Percentiles rank a stretch among this genome's conserved stretches.
Evolutionary conservation across 1,284 basidiomycete species (phyloP).

Genomic region (Melampsora americana): DNA sequence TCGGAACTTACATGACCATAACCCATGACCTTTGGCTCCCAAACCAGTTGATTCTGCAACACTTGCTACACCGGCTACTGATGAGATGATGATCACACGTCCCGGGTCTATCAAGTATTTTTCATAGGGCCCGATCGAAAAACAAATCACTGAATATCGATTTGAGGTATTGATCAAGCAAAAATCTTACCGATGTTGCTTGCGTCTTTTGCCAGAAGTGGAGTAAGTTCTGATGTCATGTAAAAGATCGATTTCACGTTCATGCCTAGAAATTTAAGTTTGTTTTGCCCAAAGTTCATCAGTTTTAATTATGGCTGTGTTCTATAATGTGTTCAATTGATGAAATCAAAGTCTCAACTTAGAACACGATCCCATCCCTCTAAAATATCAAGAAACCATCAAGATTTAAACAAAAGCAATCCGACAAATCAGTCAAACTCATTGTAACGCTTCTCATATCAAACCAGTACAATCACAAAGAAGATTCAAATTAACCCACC

Average conservation of each 20-base stretch:
- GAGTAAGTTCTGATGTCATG: slow-evolving; percentile 40
- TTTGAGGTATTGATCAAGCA: neutral
- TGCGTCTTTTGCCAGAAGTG: slow-evolving; percentile 38
- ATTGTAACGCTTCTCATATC: neutral
- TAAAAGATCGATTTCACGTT: slow-evolving; percentile 44
- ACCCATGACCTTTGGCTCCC: slow-evolving; percentile 50
- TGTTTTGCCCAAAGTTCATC: no score
- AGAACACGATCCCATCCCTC: slow-evolving; percentile 43
- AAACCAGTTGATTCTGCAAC: slow-evolving; percentile 49
- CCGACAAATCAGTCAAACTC: neutral
- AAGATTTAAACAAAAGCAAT: neutral
- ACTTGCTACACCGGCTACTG: slow-evolving; percentile 51
- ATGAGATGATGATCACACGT: slow-evolving; percentile 53
- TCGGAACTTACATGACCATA: slow-evolving; percentile 51
- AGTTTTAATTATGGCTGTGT: neutral
- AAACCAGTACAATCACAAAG: neutral
- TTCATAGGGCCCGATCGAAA: no score
- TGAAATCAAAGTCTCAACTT: slow-evolving; percentile 18
- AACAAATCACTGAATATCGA: neutral
- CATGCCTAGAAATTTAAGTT: slow-evolving; percentile 26
- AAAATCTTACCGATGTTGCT: slow-evolving; percentile 27
- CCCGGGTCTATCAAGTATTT: slow-evolving; percentile 47
- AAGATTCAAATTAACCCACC: neutral
- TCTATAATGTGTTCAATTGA: neutral
- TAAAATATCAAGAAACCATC: neutral